Evolutionary conservation across 768 basidiomycete species (phyloP), one percentile per base, ranked within the genome.

Genomic region (Hygrophoropsis aurantiaca): DNA sequence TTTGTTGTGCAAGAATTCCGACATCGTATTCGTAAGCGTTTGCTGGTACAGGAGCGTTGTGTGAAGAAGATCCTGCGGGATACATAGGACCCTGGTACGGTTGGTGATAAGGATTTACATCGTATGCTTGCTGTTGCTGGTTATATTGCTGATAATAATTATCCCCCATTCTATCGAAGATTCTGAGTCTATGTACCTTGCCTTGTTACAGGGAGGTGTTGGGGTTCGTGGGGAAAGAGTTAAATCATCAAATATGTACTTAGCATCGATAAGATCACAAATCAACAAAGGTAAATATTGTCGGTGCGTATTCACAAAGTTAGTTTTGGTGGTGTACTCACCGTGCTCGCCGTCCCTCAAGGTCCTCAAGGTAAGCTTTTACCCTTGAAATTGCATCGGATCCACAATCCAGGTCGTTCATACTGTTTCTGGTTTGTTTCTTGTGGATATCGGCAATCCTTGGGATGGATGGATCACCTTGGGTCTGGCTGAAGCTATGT

Each of bases 1-100:
- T 90, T 65, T 92, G 90, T 60, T 93, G 90, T 3, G 90, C 90
- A 37, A 91, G 77, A 44, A 91, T 90, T 20, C 90, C 90, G 36
- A 93, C 90, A 64, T 93, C 91, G 60, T 93, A 93, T 65, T 93
- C 90, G 65, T 92, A 91, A 15, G 91, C 90, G 58, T 93, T 93
- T 13, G 90, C 87, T 30, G 89, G 90, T 9, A 91, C 86, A 7
- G 87, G 88, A 1, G 89, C 86, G 47, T 62, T 79, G 61, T 88
- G 87, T n/a, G 85, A 84, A 3, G 85, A 81, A 15, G 79, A 69
- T 6, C 84, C 84, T 15, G 81, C 74, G 37, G 87, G 77, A 62
- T 77, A 89, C 53, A 83, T 81, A 19, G 89, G 85, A 11, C 85
- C 87, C 60, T 74, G 80, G 67, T 90, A 90, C 34, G 85, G 82